Evolutionary conservation across 2,329 filamentous ascomycete genomes (phyloP).

Genomic region (Domatiomyces catenatus): DNA sequence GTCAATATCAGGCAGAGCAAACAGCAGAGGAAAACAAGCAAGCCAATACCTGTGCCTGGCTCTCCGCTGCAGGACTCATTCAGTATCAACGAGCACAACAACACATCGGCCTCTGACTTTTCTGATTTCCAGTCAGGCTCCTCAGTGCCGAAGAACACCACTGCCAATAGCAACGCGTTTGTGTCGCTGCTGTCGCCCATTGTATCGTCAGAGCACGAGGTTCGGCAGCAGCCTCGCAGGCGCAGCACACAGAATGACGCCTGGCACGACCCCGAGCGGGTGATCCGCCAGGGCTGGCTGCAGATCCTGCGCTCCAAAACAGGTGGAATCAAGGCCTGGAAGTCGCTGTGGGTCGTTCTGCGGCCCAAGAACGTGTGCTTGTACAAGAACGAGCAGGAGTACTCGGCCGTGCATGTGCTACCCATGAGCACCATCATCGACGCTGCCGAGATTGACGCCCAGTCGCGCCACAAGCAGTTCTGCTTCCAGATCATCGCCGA

Average conservation of each 20-base stretch:
- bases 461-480: constrained; percentile 67
- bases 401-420: constrained; percentile 69
- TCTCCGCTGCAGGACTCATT: constrained; percentile 35
- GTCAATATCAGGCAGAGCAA: background rate
- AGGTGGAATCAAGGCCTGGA: constrained; percentile 79
- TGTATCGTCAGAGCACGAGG: constrained; percentile 14
- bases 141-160: constrained; percentile 15
- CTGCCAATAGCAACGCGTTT: constrained; percentile 11
- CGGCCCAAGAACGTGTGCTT: constrained; percentile 71
- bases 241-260: background rate
- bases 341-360: constrained; percentile 82
- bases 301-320: constrained; percentile 64
- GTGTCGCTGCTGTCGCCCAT: constrained; percentile 20
- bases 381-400: constrained; percentile 87
- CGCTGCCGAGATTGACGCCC: constrained; percentile 78
- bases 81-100: constrained; percentile 47
- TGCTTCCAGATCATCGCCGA: constrained; percentile 91
- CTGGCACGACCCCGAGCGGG: constrained; percentile 57
- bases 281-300: constrained; percentile 88
- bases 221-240: background rate
- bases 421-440: constrained; percentile 67
- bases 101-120: constrained; percentile 68
- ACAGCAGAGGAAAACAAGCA: background rate
- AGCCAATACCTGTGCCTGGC: constrained; percentile 3
- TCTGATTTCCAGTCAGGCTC: constrained; percentile 43